A percentile compares a stretch with the other conserved stretches of the same genome.
Evolutionary conservation across 2,329 filamentous ascomycete species (phyloP).

Genomic region (Aspergillus sp.): DNA sequence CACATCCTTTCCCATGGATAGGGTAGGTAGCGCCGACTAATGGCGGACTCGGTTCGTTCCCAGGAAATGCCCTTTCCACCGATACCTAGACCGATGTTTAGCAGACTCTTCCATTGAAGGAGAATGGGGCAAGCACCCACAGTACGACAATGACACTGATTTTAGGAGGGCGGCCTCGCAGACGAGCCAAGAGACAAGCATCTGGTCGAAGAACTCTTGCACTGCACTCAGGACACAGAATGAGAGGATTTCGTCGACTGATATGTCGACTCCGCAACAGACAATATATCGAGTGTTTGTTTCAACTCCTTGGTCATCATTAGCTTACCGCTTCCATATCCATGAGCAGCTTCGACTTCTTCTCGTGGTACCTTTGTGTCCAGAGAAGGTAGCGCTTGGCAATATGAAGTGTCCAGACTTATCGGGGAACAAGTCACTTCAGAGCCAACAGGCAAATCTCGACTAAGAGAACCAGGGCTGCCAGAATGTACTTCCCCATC

Average conservation of each 20-base stretch:
- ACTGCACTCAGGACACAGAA: not conserved
- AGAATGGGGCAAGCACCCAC: not conserved
- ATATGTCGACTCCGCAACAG: not conserved
- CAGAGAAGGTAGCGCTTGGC: not conserved
- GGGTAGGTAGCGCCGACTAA: not conserved
- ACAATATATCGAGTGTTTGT: not conserved
- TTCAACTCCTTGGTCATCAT: too few species aligned
- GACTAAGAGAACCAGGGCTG: not conserved
- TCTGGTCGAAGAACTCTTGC: not conserved
- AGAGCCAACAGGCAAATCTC: too few species aligned
- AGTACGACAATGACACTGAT: not conserved
- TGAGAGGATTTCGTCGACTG: not conserved
- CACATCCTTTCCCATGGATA: not conserved
- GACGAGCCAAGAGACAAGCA: not conserved
- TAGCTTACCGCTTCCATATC: not conserved
- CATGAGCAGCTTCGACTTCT: not conserved
- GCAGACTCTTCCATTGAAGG: not conserved
- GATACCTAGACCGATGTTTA: not conserved
- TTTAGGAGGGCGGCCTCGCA: not conserved
- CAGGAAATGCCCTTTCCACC: not conserved
- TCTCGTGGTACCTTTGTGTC: not conserved
- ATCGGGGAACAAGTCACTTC: too few species aligned
- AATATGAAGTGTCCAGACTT: not conserved
- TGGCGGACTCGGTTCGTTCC: not conserved
- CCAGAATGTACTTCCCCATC: not conserved